Percentiles rank a stretch among this genome's conserved stretches.
Conservation (phyloP, 768 basidiomycete species). For the Hypholoma sublateritium region DNA sequence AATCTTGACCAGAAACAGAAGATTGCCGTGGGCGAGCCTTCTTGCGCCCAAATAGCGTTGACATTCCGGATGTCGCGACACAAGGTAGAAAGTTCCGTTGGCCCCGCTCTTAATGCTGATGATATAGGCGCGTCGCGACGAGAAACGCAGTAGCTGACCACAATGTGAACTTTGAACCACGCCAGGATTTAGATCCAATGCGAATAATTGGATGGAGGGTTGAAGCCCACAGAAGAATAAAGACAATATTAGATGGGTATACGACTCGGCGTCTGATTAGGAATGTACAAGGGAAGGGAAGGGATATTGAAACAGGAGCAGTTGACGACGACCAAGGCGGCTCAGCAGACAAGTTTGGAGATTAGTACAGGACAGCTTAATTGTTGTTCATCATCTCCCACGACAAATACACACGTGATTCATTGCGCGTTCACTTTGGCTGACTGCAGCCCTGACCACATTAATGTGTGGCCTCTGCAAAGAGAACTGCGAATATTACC, state of each 20-base stretch:
- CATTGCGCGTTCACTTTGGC: background rate
- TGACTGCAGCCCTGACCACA: background rate
- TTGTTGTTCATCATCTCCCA: background rate
- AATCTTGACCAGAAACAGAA: conserved; percentile 59
- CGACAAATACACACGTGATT: conserved; percentile 5
- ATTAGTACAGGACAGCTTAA: background rate
- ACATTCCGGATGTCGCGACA: conserved; percentile 42
- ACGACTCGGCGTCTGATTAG: background rate
- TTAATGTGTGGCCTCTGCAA: too few relatives aligned
- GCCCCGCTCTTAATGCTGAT: background rate
- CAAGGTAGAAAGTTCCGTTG: background rate
- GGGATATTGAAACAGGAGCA: background rate
- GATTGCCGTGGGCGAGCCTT: conserved; percentile 60
- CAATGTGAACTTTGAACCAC: background rate
- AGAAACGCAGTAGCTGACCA: background rate
- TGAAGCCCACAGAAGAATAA: background rate
- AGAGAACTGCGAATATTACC: too few relatives aligned
- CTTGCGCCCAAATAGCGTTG: conserved; percentile 65
- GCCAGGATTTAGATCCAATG: background rate
- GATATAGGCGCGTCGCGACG: background rate
- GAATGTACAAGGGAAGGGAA: background rate
- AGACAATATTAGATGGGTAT: background rate
- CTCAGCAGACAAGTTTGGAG: background rate
- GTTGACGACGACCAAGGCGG: conserved; percentile 5
- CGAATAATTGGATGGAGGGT: background rate